Evolutionary conservation across 352 stramenopile genomes (phyloP), one percentile per base, ranked within the genome.

Genomic region (Phytophthora lateralis): DNA sequence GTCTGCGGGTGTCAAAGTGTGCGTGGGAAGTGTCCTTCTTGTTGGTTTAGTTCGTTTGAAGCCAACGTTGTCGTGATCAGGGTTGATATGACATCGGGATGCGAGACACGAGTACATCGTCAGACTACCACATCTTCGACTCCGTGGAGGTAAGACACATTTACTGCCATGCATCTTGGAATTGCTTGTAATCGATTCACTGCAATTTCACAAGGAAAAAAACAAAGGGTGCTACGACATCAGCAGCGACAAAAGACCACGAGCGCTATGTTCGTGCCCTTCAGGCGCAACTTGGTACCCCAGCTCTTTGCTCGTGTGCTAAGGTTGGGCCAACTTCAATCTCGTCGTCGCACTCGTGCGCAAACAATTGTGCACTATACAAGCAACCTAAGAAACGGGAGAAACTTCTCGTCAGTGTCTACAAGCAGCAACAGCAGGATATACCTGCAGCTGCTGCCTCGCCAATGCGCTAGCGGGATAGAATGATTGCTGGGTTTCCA

Each of bases 301-400:
- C 82, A 21, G 63, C 82, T 20, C 61, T 91, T 9, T 91, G 82
- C 35, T 84, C 75, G 3, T 91, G 82, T 55, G 52, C 21, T 12
- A 62, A 62, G 27, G n/a, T 15, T 49, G 57, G 30, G 4, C 14
- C 39, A 45, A 50, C n/a, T 12, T 61, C 62, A 12, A 48, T 9
- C 10, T 57, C 63, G 6, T 60, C 60, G n/a, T 55, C 45, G 4
- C 41, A 57, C 12, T 35, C 47, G 21, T 91, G 82, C 44, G 82
- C 80, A 30, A 91, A 91, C 70, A 89, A 91, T 55, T 91, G 82
- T 53, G 73, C 73, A 14, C 65, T 91, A 34, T 89, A 91, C 54
- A 87, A 85, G 9, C 73, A 82, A 37, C 79, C 80, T 0, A 75
- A 76, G 50, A 85, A 85, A 53, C 80, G 82, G 41, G 78, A 85